A percentile compares a stretch with the other conserved stretches of the same genome.
These are phyloP conservation scores for Populus trichocarpa DNA, from an alignment of 441 rosid genomes.

Conservation along the genomic window DNA sequence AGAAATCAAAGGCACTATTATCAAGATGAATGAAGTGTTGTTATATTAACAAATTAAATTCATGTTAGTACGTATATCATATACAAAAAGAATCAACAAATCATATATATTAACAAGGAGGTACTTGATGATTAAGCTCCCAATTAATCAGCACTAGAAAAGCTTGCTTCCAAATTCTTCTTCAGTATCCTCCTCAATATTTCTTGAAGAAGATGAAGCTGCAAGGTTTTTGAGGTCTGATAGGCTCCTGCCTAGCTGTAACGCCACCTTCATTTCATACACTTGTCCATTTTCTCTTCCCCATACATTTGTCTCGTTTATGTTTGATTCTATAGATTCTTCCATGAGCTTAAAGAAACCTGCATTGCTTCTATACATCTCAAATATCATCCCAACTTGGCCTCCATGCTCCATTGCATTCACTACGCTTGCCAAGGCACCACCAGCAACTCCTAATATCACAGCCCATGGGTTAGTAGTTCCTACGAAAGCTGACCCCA, in stretches of 20 bases:
- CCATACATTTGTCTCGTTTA: slow-evolving; percentile 16
- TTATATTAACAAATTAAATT: not conserved
- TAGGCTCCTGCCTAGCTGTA: slow-evolving; percentile 37
- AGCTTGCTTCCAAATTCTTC: slow-evolving; percentile 46
- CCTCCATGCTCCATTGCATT: slow-evolving; percentile 33
- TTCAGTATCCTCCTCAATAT: not conserved
- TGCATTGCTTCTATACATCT: slow-evolving; percentile 30
- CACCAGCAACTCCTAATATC: slow-evolving; percentile 19
- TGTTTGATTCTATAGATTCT: slow-evolving; percentile 29
- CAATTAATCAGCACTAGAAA: slow-evolving; percentile 9
- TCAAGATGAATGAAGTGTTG: not conserved
- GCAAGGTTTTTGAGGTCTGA: slow-evolving; percentile 34
- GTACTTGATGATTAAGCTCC: not conserved
- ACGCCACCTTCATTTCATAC: slow-evolving; percentile 28
- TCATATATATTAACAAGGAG: not conserved
- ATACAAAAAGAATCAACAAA: not conserved
- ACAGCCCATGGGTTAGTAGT: slow-evolving; percentile 18
- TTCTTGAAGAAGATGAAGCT: slow-evolving; percentile 7
- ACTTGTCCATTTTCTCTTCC: slow-evolving; percentile 27
- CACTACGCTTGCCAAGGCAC: slow-evolving; percentile 27
- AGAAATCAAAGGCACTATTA: too few relatives aligned
- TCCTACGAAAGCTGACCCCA: slow-evolving; percentile 25
- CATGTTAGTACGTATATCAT: not conserved
- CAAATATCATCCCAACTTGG: slow-evolving; percentile 36
- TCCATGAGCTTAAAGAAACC: slow-evolving; percentile 36